A percentile compares a stretch with the other conserved stretches of the same genome.
Conservation (phyloP, 2,329 filamentous ascomycete genomes). For the Epichloe elymi region DNA sequence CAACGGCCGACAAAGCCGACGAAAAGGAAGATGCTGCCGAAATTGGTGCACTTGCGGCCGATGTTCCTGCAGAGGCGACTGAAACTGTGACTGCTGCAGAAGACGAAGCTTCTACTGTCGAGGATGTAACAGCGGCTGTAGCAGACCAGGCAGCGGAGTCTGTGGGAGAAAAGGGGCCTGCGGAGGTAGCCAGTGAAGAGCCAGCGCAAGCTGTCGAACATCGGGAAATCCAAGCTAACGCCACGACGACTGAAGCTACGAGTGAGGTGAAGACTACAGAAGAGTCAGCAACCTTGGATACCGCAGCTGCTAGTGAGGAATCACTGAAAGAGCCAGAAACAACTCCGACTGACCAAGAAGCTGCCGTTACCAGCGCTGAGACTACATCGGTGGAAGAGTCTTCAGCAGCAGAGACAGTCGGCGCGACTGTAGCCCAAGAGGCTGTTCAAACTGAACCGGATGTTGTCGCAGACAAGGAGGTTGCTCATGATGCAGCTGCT, state of each 20-base stretch:
- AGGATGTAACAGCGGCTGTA: slow-evolving; percentile 5
- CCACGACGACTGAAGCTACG: not conserved
- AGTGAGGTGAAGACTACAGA: not conserved
- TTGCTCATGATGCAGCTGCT: not conserved
- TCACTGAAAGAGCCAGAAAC: not conserved
- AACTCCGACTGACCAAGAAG: not conserved
- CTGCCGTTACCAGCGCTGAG: not conserved
- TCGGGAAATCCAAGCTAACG: not conserved
- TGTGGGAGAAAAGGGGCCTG: not conserved
- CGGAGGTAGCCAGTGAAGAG: slow-evolving; percentile 1
- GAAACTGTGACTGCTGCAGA: not conserved
- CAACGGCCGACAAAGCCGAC: not conserved
- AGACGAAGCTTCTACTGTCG: not conserved
- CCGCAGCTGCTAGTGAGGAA: not conserved
- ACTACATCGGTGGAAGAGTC: not conserved
- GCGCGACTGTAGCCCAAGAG: not conserved
- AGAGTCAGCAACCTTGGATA: not conserved
- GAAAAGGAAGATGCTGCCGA: not conserved
- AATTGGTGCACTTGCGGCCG: not conserved
- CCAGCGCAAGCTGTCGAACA: not conserved
- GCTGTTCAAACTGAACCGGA: not conserved
- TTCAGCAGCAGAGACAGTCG: not conserved
- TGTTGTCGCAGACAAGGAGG: not conserved
- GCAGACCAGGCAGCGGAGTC: slow-evolving; percentile 11
- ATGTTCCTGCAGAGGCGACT: not conserved